phyloP scores from a whole-genome alignment of 2,329 filamentous ascomycete species.

The Monascus ruber region DNA sequence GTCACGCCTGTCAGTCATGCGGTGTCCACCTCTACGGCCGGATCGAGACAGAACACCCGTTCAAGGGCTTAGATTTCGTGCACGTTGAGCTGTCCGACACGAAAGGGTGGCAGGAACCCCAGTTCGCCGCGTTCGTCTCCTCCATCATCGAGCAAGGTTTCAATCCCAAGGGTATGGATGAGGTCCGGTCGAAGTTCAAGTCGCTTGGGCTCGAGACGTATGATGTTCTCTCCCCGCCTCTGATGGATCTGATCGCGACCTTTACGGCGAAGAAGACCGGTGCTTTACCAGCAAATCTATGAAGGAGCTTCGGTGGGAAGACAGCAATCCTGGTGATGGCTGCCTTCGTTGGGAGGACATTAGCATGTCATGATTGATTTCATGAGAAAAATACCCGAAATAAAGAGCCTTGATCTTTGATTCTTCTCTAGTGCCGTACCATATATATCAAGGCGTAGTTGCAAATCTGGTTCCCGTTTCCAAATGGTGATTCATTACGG shows the following conservation, averaged over 20 bases:
- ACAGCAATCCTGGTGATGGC: no score
- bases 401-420: no score
- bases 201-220: constrained; percentile 49
- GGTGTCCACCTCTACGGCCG: constrained; percentile 53
- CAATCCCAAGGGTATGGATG: constrained; percentile 42
- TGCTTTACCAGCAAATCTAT: constrained; percentile 15
- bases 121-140: constrained; percentile 58
- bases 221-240: constrained; percentile 47
- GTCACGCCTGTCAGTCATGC: constrained; percentile 50
- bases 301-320: neutral
- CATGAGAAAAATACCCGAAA: no score
- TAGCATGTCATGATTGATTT: no score
- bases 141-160: constrained; percentile 60
- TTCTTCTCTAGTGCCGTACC: neutral
- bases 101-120: constrained; percentile 59
- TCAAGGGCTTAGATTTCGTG: constrained; percentile 60
- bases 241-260: constrained; percentile 53
- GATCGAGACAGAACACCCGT: constrained; percentile 53
- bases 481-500: no score
- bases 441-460: neutral
- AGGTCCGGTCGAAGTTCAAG: constrained; percentile 44
- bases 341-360: no score
- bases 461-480: neutral
- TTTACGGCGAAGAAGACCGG: constrained; percentile 42
- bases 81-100: constrained; percentile 50